Evolutionary conservation across 176 grass and related monocot genomes (phyloP).

Genomic region (Carex kokanica): DNA sequence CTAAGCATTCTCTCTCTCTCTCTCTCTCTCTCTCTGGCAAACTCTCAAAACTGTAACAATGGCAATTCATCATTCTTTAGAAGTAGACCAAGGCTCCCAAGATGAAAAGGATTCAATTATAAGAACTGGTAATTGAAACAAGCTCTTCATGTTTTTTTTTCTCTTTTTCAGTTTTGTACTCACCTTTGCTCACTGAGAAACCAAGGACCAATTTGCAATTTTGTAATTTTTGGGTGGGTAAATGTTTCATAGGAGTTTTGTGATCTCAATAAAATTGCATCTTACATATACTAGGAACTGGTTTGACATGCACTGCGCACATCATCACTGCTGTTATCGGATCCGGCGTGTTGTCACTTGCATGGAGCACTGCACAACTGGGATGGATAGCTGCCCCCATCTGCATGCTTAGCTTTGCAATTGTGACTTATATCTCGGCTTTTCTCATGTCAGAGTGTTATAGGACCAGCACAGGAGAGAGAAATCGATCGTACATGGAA

Average conservation of each 20-base stretch:
- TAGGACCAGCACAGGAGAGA: slow-evolving; percentile 38
- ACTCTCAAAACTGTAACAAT: slow-evolving; percentile 22
- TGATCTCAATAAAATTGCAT: neutral
- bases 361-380: slow-evolving; percentile 42
- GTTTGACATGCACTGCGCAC: slow-evolving; percentile 40
- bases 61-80: slow-evolving; percentile 35
- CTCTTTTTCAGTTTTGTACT: neutral
- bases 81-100: slow-evolving; percentile 22
- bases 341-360: slow-evolving; percentile 48
- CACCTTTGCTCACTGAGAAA: neutral
- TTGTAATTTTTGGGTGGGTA: neutral
- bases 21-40: neutral
- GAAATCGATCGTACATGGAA: slow-evolving; percentile 46
- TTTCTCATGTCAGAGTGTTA: slow-evolving; percentile 45
- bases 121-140: slow-evolving; percentile 37
- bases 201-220: neutral
- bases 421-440: slow-evolving; percentile 44
- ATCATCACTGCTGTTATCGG: slow-evolving; percentile 50
- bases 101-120: slow-evolving; percentile 17
- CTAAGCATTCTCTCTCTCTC: neutral
- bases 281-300: slow-evolving; percentile 32
- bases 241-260: neutral
- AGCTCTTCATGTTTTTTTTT: neutral
- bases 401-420: slow-evolving; percentile 42
- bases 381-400: slow-evolving; percentile 47